Evolutionary conservation across 1,284 basidiomycete species (phyloP).

Genomic region (Veloboletus limbatus): DNA sequence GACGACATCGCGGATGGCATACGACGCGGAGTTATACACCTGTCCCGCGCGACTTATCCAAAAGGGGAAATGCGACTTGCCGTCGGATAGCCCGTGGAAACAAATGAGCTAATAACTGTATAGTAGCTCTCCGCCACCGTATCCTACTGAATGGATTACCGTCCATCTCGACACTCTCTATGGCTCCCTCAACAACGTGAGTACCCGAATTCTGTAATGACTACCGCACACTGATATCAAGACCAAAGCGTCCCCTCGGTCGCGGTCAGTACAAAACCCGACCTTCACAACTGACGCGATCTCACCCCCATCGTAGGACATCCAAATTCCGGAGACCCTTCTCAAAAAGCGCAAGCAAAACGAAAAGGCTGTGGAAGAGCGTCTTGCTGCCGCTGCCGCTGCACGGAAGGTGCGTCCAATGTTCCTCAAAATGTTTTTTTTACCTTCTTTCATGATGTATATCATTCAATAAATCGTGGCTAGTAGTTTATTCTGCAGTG

Average conservation of each 20-base stretch:
- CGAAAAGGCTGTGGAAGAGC: constrained; percentile 97
- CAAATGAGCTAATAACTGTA: constrained; percentile 29
- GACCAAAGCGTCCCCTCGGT: constrained; percentile 60
- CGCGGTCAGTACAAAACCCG: constrained; percentile 50
- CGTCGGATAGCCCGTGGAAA: constrained; percentile 18
- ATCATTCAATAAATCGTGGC: constrained; percentile 62
- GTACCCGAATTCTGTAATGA: constrained; percentile 30
- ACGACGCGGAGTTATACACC: too few species aligned
- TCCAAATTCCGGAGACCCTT: constrained; percentile 97
- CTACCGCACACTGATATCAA: constrained; percentile 13
- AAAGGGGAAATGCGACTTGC: constrained; percentile 5
- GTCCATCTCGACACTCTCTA: constrained; percentile 48
- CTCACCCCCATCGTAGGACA: constrained; percentile 50
- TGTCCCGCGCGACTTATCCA: too few species aligned
- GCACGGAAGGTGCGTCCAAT: constrained; percentile 82
- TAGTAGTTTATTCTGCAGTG: constrained; percentile 65
- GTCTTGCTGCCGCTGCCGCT: constrained; percentile 80
- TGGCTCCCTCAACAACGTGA: constrained; percentile 70
- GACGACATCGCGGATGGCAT: too few species aligned
- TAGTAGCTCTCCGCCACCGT: constrained; percentile 33
- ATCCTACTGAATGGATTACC: neutral
- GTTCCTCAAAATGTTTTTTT: constrained; percentile 12
- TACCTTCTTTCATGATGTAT: constrained; percentile 70
- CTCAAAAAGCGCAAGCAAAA: constrained; percentile 99
- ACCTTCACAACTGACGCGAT: constrained; percentile 19